Evolutionary conservation across 495 filamentous ascomycete species (phyloP), one percentile per base, ranked within the genome.

Genomic region (Talaromyces trachyspermus): DNA sequence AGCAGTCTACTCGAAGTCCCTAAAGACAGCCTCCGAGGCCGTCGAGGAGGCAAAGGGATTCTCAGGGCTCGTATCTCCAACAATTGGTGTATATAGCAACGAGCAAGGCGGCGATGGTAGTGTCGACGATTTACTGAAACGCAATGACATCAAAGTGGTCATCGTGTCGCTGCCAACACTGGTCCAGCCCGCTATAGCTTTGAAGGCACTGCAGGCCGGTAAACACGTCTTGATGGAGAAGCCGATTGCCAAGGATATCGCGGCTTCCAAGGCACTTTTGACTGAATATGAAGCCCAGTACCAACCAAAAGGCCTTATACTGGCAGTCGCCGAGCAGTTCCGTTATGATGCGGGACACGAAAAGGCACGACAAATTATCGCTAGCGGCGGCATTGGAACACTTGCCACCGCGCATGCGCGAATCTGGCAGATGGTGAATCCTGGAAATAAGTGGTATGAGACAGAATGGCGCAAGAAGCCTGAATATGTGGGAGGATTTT

Each of bases 381-480:
- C 10, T 33, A 43, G 27, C 12, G 27, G 27, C 27, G 27, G 27
- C 12, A 30, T 30, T 30, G 27, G 27, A 30, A 30, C 27, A 30
- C 27, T 30, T 30, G 27, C 27, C 27, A 30, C 27, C 27, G 27
- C 12, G 27, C 27, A 30, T 30, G 27, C 27, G 27, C 27, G 27
- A 30, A 30, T 30, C 27, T 30, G 27, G 27, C 6, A 30, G 4
- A 3, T 46, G 15, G 26, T 46, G 9, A 46, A 43, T 5, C 15
- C 18, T 18, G 40, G 10, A 8, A 35, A 27, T 26, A 38, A 49
- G 14, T 27, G 37, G 29, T 32, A 43, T 46, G 70, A 84, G 45
- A 94, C 88, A 2, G 65, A 71, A 40, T 92, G 87, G 87, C 78
- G 87, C 15, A 86, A 84, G 55, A 74, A 49, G 11, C 86, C 86